Base-by-base conservation (phyloP, 805 yeast genomes). In the Grigorovia jiainica region DNA sequence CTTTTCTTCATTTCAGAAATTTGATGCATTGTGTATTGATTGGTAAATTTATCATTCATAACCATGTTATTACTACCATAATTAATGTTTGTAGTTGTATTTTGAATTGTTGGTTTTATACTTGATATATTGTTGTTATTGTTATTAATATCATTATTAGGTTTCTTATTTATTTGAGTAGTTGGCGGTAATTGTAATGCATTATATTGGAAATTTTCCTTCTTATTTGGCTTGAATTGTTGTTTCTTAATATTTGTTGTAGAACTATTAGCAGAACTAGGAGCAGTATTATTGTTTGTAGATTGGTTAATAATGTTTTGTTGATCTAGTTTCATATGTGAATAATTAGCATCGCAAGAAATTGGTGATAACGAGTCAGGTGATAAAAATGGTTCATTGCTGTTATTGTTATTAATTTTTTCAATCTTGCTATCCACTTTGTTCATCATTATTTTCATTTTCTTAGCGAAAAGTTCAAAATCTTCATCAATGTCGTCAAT, bases 291-390 rank as follows among this genome's bases (percentile, higher is more conserved):
- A 9, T 5, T 34, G 20, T 21, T 34, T 20, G 36, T 24, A 34
- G 27, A 13, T 7, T 13, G 19, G 13, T 32, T 32, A 17, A 15
- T 32, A 20, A n/a, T 21, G 9, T 15, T 35, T 23, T 35, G 25
- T 7, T 35, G n/a, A n/a, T n/a, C 15, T 23, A 15, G 18, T 16
- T 35, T 35, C 16, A 27, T 27, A 24, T 27, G 18, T 10, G 38
- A 24, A 20, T 23, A 15, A 35, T 34, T 16, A 13, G 9, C 18
- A 13, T 35, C 38, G 5, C 11, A 33, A 6, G 63, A 56, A 6
- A 54, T 47, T 8, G 69, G 63, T 10, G 63, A 51, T 21, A 65
- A 43, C 1, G 69, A 65, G 19, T 54, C 66, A 4, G 70, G 70
- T 7, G 68, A 58, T 21, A 64, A 16, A 15, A 43, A 38, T 23